These are phyloP conservation scores for Mychonastes homosphaera DNA, from an alignment of 139 green algal species.

Conservation along the genomic window DNA sequence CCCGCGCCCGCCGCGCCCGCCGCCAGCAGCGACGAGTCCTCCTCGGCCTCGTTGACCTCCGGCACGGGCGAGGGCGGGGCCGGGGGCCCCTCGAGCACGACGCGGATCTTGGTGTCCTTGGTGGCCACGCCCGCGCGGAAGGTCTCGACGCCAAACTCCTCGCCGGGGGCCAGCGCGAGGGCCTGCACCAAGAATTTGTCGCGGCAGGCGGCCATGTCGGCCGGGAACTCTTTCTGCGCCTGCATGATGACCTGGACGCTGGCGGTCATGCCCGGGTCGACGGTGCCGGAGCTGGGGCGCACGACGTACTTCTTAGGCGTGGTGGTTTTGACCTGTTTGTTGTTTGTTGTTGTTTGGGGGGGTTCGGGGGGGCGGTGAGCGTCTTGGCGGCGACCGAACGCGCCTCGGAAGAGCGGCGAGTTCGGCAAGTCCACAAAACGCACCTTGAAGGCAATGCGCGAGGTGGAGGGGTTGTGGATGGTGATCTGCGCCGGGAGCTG, in stretches of 20 bases:
- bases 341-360: background rate
- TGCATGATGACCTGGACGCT: constrained; percentile 43
- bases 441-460: constrained; percentile 38
- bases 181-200: constrained; percentile 58
- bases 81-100: constrained; percentile 40
- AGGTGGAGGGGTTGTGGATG: constrained; percentile 27
- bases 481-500: constrained; percentile 39
- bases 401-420: background rate
- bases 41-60: constrained; percentile 20
- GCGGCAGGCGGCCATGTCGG: constrained; percentile 42
- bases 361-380: background rate
- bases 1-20: background rate
- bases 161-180: constrained; percentile 19
- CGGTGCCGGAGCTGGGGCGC: constrained; percentile 36
- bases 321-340: constrained; percentile 40
- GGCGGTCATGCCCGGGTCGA: constrained; percentile 27
- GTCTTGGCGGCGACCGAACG: background rate
- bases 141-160: constrained; percentile 8
- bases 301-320: constrained; percentile 52
- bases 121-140: constrained; percentile 5
- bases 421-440: background rate
- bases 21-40: constrained; percentile 4
- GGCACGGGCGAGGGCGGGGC: constrained; percentile 39
- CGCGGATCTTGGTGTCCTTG: constrained; percentile 32
- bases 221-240: constrained; percentile 44